phyloP scores from a whole-genome alignment of 192 early-diverging fungal species.

The Spizellomyces sp. region DNA sequence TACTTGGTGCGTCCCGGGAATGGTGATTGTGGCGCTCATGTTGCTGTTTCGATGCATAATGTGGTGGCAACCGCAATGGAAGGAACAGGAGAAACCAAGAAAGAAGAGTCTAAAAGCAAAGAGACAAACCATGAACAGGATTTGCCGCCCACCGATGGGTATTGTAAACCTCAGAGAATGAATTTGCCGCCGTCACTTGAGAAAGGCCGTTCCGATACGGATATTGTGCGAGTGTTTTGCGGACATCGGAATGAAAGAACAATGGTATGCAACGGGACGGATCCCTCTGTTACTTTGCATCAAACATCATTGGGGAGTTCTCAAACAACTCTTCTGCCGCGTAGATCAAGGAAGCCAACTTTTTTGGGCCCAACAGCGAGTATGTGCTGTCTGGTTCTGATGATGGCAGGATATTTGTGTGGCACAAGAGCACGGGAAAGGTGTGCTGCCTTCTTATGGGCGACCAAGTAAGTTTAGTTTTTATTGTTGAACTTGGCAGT shows the following conservation, averaged over 20 bases:
- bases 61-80: no score
- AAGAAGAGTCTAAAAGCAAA: no score
- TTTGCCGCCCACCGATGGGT: no score
- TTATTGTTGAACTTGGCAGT: no score
- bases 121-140: no score
- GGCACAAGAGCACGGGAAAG: not conserved
- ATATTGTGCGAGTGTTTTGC: not conserved
- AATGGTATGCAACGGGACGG: not conserved
- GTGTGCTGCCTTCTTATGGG: not conserved
- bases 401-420: constrained; percentile 1
- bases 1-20: not conserved
- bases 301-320: not conserved
- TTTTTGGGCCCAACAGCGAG: constrained; percentile 1
- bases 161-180: no score
- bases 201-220: not conserved
- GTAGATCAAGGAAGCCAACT: constrained; percentile 13
- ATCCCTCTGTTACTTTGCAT: not conserved
- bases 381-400: not conserved
- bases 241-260: constrained; percentile 3
- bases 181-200: no score
- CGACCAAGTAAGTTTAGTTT: not conserved
- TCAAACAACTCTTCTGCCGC: no score
- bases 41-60: no score
- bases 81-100: no score
- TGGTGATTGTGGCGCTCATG: no score